Evolutionary conservation across 2,329 filamentous ascomycete species (phyloP).

Genomic region (Fusarium robinianum): DNA sequence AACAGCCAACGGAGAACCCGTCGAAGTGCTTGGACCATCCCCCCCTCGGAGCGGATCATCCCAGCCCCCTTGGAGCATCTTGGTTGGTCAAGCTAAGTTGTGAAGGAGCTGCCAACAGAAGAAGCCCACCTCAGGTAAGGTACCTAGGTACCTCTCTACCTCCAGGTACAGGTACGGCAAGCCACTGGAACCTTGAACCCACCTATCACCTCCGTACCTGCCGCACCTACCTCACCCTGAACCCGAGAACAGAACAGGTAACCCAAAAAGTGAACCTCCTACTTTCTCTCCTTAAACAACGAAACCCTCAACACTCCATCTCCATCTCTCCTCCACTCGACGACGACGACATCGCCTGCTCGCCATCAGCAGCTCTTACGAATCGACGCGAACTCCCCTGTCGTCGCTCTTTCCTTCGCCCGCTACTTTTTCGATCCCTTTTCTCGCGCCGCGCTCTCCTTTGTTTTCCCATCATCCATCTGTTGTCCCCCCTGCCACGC

Average conservation of each 20-base stretch:
- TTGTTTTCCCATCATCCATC: constrained; percentile 18
- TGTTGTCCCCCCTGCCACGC: constrained; percentile 35
- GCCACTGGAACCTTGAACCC: too few relatives aligned
- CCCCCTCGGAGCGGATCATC: constrained; percentile 28
- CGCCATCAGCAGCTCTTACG: constrained; percentile 34
- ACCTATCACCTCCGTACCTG: constrained; percentile 18
- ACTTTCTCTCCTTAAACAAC: constrained; percentile 36
- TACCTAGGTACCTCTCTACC: constrained; percentile 4
- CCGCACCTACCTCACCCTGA: constrained; percentile 10
- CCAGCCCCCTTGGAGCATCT: not conserved
- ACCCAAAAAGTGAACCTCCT: constrained; percentile 39
- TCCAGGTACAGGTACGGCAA: constrained; percentile 3
- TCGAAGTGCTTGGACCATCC: constrained; percentile 19
- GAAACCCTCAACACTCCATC: constrained; percentile 27
- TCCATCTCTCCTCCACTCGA: constrained; percentile 25
- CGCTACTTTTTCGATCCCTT: constrained; percentile 27
- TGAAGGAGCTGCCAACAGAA: not conserved
- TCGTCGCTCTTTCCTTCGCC: constrained; percentile 24
- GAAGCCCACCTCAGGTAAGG: too few relatives aligned
- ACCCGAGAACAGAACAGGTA: constrained; percentile 43
- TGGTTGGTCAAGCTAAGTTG: constrained; percentile 7
- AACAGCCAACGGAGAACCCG: too few relatives aligned
- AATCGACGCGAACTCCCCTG: constrained; percentile 27
- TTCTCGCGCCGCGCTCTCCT: constrained; percentile 18
- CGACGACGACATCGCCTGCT: constrained; percentile 35